Percentiles rank a stretch among this genome's conserved stretches.
These are phyloP conservation scores for Ilex aquifolium DNA, from an alignment of 257 asterid genomes.

Conservation along the genomic window DNA sequence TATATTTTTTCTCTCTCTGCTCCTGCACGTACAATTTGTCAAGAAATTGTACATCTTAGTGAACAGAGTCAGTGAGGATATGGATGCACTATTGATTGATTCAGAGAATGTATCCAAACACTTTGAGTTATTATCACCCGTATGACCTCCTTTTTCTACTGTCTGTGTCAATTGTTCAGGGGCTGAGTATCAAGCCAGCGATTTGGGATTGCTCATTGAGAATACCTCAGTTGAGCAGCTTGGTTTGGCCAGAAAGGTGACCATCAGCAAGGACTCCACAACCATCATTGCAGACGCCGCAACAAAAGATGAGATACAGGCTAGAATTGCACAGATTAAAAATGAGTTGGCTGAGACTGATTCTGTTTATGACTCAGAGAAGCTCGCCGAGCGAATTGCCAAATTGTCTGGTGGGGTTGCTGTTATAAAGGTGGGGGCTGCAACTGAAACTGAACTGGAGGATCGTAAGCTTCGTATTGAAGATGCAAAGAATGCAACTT, in stretches of 20 bases:
- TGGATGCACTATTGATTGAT: too few relatives aligned
- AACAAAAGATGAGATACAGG: conserved; percentile 1
- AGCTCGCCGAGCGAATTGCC: conserved; percentile 94
- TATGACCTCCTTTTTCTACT: not conserved
- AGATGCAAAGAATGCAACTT: conserved; percentile 97
- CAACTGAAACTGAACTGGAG: conserved; percentile 94
- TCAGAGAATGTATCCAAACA: too few relatives aligned
- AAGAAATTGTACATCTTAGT: not conserved
- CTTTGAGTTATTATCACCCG: too few relatives aligned
- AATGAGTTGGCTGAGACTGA: not conserved
- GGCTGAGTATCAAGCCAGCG: conserved; percentile 2
- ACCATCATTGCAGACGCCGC: conserved; percentile 90
- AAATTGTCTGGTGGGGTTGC: conserved; percentile 98
- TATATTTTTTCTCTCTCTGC: too few relatives aligned
- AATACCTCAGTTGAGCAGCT: conserved; percentile 70
- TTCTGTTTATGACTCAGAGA: conserved; percentile 24
- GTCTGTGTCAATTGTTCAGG: conserved; percentile 20
- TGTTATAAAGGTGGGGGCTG: conserved; percentile 96
- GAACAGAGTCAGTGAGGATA: too few relatives aligned
- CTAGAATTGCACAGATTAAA: conserved; percentile 1
- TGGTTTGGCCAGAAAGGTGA: conserved; percentile 85
- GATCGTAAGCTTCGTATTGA: conserved; percentile 91
- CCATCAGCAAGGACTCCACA: conserved; percentile 74
- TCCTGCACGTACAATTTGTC: not conserved
- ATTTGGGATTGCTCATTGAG: conserved; percentile 73